Conservation (phyloP, 306 rosid species). For the Aeschynomene evenia region DNA sequence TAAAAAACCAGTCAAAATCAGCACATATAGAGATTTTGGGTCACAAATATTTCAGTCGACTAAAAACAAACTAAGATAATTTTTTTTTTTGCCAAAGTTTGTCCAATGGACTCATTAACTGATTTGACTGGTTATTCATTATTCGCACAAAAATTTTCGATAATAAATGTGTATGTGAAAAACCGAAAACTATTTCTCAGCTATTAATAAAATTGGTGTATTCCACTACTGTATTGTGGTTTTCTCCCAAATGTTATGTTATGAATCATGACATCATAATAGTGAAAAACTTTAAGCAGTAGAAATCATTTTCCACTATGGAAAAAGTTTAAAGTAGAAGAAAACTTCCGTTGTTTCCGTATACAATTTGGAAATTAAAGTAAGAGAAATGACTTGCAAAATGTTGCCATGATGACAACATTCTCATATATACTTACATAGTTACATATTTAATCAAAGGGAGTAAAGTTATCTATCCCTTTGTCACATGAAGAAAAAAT, state of each 20-base stretch:
- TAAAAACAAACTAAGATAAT: too few species aligned
- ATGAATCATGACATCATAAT: not conserved
- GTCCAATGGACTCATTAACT: too few species aligned
- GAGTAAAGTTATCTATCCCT: not conserved
- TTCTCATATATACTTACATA: not conserved
- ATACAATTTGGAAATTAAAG: conserved; percentile 24
- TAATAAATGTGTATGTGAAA: too few species aligned
- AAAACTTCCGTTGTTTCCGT: conserved; percentile 8
- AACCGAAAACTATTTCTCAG: too few species aligned
- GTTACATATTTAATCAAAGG: not conserved
- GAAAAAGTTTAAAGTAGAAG: not conserved
- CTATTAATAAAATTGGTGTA: too few species aligned
- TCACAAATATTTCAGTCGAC: too few species aligned
- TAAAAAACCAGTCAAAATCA: too few species aligned
- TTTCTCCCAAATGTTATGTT: not conserved
- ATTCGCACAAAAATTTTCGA: too few species aligned
- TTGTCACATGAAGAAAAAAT: not conserved
- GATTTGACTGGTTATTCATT: too few species aligned
- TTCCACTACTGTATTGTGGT: too few species aligned
- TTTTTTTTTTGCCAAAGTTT: too few species aligned
- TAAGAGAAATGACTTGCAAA: not conserved
- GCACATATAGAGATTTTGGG: too few species aligned
- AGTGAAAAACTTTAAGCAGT: not conserved
- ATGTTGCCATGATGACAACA: conserved; percentile 47
- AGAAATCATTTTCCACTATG: not conserved